Conservation (phyloP, 768 basidiomycete genomes). For the Dentipellis fragilis region DNA sequence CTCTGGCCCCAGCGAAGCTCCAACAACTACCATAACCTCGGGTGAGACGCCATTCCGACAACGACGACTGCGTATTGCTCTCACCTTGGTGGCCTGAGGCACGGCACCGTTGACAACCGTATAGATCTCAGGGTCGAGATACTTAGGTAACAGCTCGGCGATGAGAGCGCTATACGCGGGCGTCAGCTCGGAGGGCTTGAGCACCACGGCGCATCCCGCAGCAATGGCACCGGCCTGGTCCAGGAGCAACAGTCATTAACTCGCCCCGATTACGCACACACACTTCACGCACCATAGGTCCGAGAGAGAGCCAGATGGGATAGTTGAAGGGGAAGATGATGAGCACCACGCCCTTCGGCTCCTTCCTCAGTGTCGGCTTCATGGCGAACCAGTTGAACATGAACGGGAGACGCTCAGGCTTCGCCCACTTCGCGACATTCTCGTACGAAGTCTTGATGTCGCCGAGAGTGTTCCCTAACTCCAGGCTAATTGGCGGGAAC, state of each 20-base stretch:
- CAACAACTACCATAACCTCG: slow-evolving; percentile 37
- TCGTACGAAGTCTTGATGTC: slow-evolving; percentile 47
- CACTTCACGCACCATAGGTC: slow-evolving; percentile 40
- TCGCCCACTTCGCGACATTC: slow-evolving; percentile 67
- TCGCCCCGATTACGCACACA: no score
- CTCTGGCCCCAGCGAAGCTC: slow-evolving; percentile 62
- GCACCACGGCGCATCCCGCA: slow-evolving; percentile 24
- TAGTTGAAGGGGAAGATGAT: slow-evolving; percentile 73
- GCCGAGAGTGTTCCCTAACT: slow-evolving; percentile 41
- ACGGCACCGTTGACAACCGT: slow-evolving; percentile 24
- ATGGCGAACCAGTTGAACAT: slow-evolving; percentile 46
- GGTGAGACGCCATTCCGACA: background rate
- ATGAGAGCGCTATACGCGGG: slow-evolving; percentile 20
- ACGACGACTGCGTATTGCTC: background rate
- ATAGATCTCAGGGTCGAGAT: slow-evolving; percentile 26
- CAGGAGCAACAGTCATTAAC: background rate
- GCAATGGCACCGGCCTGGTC: slow-evolving; percentile 26
- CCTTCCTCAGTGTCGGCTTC: slow-evolving; percentile 58
- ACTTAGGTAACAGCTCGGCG: slow-evolving; percentile 16
- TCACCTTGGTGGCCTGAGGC: slow-evolving; percentile 21
- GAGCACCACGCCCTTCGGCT: slow-evolving; percentile 66
- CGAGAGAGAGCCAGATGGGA: slow-evolving; percentile 49
- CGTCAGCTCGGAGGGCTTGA: slow-evolving; percentile 29
- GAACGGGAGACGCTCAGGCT: slow-evolving; percentile 48
- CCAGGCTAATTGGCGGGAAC: slow-evolving; percentile 52